A percentile compares a stretch with the other conserved stretches of the same genome.
These are phyloP conservation scores for Fusarium siculi DNA, from an alignment of 2,329 filamentous ascomycete genomes.

Conservation along the genomic window DNA sequence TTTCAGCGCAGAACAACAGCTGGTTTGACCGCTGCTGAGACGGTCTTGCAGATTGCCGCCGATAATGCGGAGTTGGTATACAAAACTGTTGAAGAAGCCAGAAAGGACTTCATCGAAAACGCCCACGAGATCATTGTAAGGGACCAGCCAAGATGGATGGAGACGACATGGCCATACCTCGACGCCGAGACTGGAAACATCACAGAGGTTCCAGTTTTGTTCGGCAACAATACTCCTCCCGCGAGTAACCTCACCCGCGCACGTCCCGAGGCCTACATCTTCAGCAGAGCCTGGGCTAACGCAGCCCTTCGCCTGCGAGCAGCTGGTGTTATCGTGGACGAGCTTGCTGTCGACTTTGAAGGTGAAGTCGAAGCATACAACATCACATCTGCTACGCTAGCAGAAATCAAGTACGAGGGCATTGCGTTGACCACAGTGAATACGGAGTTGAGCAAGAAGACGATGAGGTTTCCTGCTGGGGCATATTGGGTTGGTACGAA, in stretches of 20 bases:
- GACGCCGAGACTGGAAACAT: conserved; percentile 39
- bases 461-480: conserved; percentile 41
- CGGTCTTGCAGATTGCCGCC: conserved; percentile 42
- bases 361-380: conserved; percentile 45
- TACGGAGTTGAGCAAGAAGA: conserved; percentile 22
- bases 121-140: conserved; percentile 34
- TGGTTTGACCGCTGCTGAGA: conserved; percentile 42
- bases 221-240: conserved; percentile 44
- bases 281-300: conserved; percentile 43
- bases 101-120: conserved; percentile 41
- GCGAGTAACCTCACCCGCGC: conserved; percentile 44
- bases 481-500: conserved; percentile 47
- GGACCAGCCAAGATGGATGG: conserved; percentile 33
- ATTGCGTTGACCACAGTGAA: conserved; percentile 40
- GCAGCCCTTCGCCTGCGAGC: conserved; percentile 42
- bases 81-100: conserved; percentile 40
- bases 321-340: conserved; percentile 40
- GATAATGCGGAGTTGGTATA: conserved; percentile 44
- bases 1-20: conserved; percentile 45
- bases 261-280: conserved; percentile 47
- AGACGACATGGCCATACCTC: conserved; percentile 39
- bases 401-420: conserved; percentile 42
- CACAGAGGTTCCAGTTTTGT: conserved; percentile 41
- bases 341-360: conserved; percentile 34
- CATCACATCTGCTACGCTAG: conserved; percentile 32